Evolutionary conservation across 768 basidiomycete species (phyloP), one percentile per base, ranked within the genome.

Genomic region (Strobilomyces dryophilus): DNA sequence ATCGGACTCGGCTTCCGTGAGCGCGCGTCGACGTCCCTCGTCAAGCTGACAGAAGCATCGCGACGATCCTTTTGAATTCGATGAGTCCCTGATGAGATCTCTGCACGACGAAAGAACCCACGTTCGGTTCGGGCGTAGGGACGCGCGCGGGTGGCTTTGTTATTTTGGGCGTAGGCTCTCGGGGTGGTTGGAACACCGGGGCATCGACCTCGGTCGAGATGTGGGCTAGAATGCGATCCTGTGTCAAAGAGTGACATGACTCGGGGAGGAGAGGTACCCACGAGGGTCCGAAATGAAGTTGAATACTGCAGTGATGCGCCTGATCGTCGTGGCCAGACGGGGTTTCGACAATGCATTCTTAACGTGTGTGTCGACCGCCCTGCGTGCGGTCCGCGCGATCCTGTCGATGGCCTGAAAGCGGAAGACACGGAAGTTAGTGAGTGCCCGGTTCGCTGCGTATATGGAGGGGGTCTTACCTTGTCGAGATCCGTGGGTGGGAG

Each of bases 291-390:
- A 68, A 49, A 75, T 66, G 69, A 83, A 85, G 67, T 87, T 86
- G 63, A 87, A 80, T 61, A 85, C 72, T 21, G 89, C 85, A 9
- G 87, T 82, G 72, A 88, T 80, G 48, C 89, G 84, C 54, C 80
- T 78, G 40, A 91, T 73, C 15, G 80, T 76, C 32, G 85, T 87
- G 32, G 86, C 79, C 32, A 84, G 65, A 51, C 84, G 81, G 34
- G 88, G 85, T 62, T 79, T 85, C 27, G 84, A 80, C 57, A 91
- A 67, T 5, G 81, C 81, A 71, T 87, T 83, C 68, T 79, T 85
- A 57, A 89, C 73, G 68, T 89, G 86, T 34, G 80, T 88, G 65
- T 86, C 87, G 14, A 81, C 61, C 21, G 81, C 79, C 59, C 87
- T 78, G 49, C 88, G 79, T 34, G 84, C 86, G 2, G 81, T 83